Evolutionary conservation across 2,329 filamentous ascomycete genomes (phyloP).

Genomic region (Colletotrichum plurivorum): DNA sequence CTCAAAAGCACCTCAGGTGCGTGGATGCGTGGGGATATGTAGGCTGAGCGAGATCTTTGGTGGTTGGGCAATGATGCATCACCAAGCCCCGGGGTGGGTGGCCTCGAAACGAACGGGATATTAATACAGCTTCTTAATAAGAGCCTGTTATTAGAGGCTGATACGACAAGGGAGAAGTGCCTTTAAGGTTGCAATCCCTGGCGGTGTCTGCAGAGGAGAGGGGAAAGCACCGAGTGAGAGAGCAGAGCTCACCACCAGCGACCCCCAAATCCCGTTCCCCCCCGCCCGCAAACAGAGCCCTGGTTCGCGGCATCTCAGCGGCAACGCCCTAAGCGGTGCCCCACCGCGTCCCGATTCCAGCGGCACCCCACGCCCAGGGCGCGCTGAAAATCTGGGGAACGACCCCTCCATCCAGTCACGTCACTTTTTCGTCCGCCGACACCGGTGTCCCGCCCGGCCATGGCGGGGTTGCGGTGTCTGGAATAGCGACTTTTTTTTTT

Average conservation of each 20-base stretch:
- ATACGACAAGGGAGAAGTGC: conserved; percentile 30
- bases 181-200: conserved; percentile 38
- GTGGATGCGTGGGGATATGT: conserved; percentile 21
- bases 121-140: conserved; percentile 34
- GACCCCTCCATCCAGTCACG: conserved; percentile 40
- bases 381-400: conserved; percentile 28
- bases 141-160: conserved; percentile 23
- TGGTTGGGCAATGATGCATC: conserved; percentile 15
- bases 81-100: conserved; percentile 1
- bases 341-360: conserved; percentile 27
- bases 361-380: conserved; percentile 31
- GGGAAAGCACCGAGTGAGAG: conserved; percentile 1
- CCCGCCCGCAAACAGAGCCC: conserved; percentile 7
- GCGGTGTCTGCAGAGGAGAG: conserved; percentile 5
- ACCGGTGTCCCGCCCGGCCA: conserved; percentile 33
- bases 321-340: conserved; percentile 20
- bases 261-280: neutral
- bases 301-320: conserved; percentile 24
- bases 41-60: conserved; percentile 6
- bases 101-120: conserved; percentile 22
- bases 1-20: neutral
- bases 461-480: conserved; percentile 40
- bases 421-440: conserved; percentile 33
- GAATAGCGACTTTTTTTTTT: conserved; percentile 37
- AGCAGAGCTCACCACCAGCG: neutral